Evolutionary conservation across 768 basidiomycete species (phyloP), one percentile per base, ranked within the genome.

Genomic region (Vararia minispora): DNA sequence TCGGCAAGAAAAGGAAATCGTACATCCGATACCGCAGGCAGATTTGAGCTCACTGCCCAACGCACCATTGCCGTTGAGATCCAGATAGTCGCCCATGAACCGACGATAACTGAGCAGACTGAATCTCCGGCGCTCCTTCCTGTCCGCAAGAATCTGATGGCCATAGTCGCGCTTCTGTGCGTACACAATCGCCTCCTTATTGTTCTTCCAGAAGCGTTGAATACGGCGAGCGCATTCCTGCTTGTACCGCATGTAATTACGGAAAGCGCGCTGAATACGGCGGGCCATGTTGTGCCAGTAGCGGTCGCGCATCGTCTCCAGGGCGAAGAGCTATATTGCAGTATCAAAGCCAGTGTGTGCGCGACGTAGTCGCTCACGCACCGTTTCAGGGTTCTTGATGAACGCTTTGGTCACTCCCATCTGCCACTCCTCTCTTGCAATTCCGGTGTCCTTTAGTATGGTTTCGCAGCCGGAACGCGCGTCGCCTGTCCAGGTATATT

Each of bases 231-330:
- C 95, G 52, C 89, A 94, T 54, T 97, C 95, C 50, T 91, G 76
- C 61, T 86, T 90, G 62, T 95, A 88, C 7, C 94, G 76, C 72
- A 92, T 74, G 58, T 95, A 95, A 56, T 95, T 94, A 42, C 94
- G 72, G 73, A 80, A 99, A 4, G 90, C 90, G 24, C 95, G 79
- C 58, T 99, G 95, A 36, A 99, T 99, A 31, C 95, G 82, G 18
- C 64, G 75, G 0, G 95, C 95, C 95, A 99, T 99, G 59, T 97
- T 98, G 59, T 99, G 95, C 95, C 95, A 99, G 59, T 98, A 99
- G 37, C 86, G 78, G 57, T 99, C 95, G 36, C 95, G 80, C 89
- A 98, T 98, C 6, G 89, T 92, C 65, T 99, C 95, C 40, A 99
- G 65, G 10, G 94, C 95, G 57, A 99, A 99, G 16, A 99, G 74